A percentile compares a stretch with the other conserved stretches of the same genome.
Evolutionary conservation across 1,139 yeast genomes (phyloP).

Genomic region (Wickerhamomyces sp.): DNA sequence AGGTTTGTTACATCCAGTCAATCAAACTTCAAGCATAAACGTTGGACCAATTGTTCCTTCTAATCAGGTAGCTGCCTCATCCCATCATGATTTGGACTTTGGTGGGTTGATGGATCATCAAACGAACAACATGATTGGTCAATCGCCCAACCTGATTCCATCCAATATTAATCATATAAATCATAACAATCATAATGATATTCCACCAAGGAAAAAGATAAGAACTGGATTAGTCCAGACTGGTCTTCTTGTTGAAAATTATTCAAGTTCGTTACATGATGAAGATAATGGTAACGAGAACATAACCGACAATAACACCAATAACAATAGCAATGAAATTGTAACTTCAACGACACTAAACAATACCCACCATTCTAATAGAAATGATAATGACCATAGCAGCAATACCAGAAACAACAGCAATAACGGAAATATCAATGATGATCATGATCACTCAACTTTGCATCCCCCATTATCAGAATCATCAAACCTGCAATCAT

Average conservation of each 20-base stretch:
- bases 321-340: neutral
- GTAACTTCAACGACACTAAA: no score
- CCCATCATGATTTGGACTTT: conserved; percentile 5
- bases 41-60: neutral
- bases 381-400: neutral
- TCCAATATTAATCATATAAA: neutral
- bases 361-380: neutral
- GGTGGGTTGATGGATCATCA: conserved; percentile 7
- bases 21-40: no score
- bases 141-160: conserved; percentile 1
- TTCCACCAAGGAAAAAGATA: conserved; percentile 1
- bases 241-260: conserved; percentile 7
- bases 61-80: neutral
- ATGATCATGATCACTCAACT: neutral
- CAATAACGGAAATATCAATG: neutral
- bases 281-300: neutral
- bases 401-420: neutral
- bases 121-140: neutral
- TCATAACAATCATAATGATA: neutral
- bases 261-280: neutral
- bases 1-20: no score
- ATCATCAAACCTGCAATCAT: no score
- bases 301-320: neutral
- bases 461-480: neutral
- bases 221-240: conserved; percentile 4